These are phyloP conservation scores for Talaromyces rugulosus DNA, from an alignment of 2,329 filamentous ascomycete species.

Conservation along the genomic window DNA sequence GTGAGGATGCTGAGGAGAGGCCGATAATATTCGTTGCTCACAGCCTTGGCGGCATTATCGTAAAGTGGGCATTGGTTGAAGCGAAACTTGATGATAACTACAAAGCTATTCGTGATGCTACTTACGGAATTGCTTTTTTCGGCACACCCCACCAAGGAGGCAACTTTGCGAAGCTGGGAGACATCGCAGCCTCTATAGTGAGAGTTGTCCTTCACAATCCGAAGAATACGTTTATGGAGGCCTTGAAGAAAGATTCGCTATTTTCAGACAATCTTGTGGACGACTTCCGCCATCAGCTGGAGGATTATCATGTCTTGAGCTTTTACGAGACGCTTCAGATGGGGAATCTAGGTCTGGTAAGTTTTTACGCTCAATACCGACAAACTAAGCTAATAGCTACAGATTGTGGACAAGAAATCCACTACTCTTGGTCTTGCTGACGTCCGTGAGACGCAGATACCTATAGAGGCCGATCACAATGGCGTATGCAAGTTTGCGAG, in stretches of 20 bases:
- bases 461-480: constrained; percentile 17
- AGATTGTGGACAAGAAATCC: constrained; percentile 21
- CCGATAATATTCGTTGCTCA: constrained; percentile 23
- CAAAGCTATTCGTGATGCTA: neutral
- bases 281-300: neutral
- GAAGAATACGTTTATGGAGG: constrained; percentile 19
- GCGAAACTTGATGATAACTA: neutral
- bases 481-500: constrained; percentile 18
- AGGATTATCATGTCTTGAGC: too few species aligned
- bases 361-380: neutral
- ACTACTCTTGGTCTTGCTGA: constrained; percentile 18
- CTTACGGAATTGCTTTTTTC: constrained; percentile 19
- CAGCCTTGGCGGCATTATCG: constrained; percentile 25
- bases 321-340: too few species aligned
- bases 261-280: constrained; percentile 13
- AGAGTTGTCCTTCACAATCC: constrained; percentile 14
- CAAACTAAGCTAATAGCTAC: neutral
- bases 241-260: constrained; percentile 17
- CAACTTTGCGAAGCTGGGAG: constrained; percentile 13
- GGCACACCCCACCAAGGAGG: constrained; percentile 23
- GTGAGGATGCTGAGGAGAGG: constrained; percentile 15
- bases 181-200: constrained; percentile 17
- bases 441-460: constrained; percentile 16
- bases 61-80: constrained; percentile 20
- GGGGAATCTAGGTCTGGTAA: neutral